Percentiles rank a stretch among this genome's conserved stretches.
Evolutionary conservation across 805 yeast genomes (phyloP).

Genomic region (Kodamaea hsintzibuensis): DNA sequence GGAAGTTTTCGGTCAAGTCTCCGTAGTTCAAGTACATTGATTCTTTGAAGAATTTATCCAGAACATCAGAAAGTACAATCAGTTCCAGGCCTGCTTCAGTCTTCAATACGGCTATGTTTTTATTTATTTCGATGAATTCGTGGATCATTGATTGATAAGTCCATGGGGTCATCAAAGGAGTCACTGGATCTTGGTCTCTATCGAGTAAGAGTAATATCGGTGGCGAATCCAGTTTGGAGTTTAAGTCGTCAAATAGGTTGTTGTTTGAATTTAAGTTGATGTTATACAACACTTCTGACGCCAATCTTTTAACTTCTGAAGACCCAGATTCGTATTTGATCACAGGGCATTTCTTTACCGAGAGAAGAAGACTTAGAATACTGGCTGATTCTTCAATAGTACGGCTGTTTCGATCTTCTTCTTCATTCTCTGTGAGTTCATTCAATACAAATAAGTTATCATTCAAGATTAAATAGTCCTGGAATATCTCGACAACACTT

Average conservation of each 20-base stretch:
- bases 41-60: constrained; percentile 76
- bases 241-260: constrained; percentile 64
- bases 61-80: constrained; percentile 53
- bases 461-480: constrained; percentile 78
- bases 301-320: constrained; percentile 60
- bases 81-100: constrained; percentile 41
- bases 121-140: constrained; percentile 79
- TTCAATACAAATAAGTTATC: constrained; percentile 53
- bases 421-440: constrained; percentile 21
- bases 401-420: background rate
- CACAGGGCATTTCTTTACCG: constrained; percentile 75
- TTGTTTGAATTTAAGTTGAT: constrained; percentile 55
- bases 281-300: constrained; percentile 61
- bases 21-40: constrained; percentile 92
- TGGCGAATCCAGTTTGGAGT: constrained; percentile 60
- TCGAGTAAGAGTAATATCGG: constrained; percentile 79
- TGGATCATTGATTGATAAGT: constrained; percentile 98
- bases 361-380: constrained; percentile 59
- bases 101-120: constrained; percentile 75
- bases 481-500: constrained; percentile 79
- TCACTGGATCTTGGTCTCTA: constrained; percentile 85
- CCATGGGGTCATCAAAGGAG: constrained; percentile 95
- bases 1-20: constrained; percentile 86
- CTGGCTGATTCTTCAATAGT: constrained; percentile 36
- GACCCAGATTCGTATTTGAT: constrained; percentile 78